Evolutionary conservation across 257 asterid species (phyloP).

Genomic region (Penstemon eatonii): DNA sequence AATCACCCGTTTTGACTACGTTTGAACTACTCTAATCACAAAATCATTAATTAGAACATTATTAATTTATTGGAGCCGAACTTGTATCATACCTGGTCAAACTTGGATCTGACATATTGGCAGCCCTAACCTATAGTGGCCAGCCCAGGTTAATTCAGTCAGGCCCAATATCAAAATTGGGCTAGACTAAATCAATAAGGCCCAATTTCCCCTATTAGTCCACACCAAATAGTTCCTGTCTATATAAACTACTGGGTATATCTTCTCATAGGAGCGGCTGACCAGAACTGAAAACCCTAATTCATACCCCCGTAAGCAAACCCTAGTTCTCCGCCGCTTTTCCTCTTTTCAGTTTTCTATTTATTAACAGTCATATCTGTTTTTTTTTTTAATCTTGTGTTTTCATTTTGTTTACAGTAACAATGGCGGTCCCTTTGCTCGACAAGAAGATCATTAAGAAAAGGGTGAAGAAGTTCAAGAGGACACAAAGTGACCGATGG

Average conservation of each 20-base stretch:
- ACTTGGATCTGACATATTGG: no score
- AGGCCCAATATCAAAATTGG: no score
- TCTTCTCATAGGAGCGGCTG: conserved; percentile 20
- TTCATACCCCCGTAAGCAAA: conserved; percentile 24
- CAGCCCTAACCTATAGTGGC: no score
- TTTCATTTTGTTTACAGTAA: conserved; percentile 21
- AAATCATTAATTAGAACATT: no score
- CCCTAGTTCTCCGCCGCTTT: neutral
- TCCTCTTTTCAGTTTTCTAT: neutral
- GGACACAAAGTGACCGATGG: conserved; percentile 48
- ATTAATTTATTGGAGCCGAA: no score
- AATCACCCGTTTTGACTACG: no score
- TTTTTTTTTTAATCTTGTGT: neutral
- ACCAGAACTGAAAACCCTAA: conserved; percentile 35
- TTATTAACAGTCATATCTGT: neutral
- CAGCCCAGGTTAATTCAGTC: no score
- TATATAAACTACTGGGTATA: conserved; percentile 28
- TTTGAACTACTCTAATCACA: no score
- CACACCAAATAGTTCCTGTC: neutral
- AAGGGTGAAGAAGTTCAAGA: conserved; percentile 56
- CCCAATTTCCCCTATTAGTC: no score
- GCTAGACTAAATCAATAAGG: no score
- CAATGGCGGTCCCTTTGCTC: conserved; percentile 57
- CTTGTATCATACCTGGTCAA: no score
- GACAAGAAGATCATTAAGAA: conserved; percentile 44